Evolutionary conservation across 768 basidiomycete species (phyloP).

Genomic region (Daedalea quercina): DNA sequence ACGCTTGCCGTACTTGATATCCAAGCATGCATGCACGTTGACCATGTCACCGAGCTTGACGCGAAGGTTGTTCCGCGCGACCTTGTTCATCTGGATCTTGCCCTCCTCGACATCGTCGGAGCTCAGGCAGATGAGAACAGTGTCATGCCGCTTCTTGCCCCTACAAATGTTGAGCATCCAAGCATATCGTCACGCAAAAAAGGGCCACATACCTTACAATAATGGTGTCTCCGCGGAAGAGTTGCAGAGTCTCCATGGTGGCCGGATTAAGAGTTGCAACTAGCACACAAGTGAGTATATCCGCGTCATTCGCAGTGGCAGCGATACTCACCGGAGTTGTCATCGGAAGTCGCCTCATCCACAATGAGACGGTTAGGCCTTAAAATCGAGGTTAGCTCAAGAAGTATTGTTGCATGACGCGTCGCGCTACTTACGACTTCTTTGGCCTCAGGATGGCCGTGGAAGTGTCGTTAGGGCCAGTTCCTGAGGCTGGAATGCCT

Average conservation of each 20-base stretch:
- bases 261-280: conserved; percentile 94
- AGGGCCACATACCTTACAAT: conserved; percentile 67
- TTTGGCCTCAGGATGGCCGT: conserved; percentile 95
- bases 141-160: conserved; percentile 96
- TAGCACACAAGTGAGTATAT: conserved; percentile 20
- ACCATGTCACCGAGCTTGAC: conserved; percentile 97
- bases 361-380: conserved; percentile 98
- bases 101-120: conserved; percentile 98
- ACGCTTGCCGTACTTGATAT: conserved; percentile 99
- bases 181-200: neutral
- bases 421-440: conserved; percentile 74
- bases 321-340: conserved; percentile 78
- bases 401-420: conserved; percentile 10
- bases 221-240: conserved; percentile 97
- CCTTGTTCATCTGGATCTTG: conserved; percentile 98
- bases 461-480: conserved; percentile 84
- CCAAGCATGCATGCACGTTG: conserved; percentile 91
- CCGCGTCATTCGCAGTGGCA: neutral
- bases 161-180: conserved; percentile 29
- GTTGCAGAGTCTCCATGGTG: conserved; percentile 89
- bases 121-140: conserved; percentile 93
- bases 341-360: conserved; percentile 89
- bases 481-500: conserved; percentile 75
- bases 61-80: conserved; percentile 97
- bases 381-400: conserved; percentile 2